Percentiles rank a stretch among this genome's conserved stretches.
Evolutionary conservation across 495 filamentous ascomycete species (phyloP).

Genomic region (Bryoglossum gracile): DNA sequence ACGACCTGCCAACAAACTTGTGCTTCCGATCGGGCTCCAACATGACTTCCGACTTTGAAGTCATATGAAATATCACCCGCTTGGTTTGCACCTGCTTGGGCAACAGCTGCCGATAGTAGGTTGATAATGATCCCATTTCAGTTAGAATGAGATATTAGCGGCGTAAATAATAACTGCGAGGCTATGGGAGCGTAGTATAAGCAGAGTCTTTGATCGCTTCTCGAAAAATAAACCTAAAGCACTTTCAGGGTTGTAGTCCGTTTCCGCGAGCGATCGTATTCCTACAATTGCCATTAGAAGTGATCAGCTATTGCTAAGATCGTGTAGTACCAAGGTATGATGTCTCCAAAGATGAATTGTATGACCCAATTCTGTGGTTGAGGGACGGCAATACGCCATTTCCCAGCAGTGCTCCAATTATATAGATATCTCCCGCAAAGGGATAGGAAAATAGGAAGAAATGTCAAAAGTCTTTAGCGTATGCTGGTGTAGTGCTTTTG

Average conservation of each 20-base stretch:
- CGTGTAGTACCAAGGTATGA: slow-evolving; percentile 3
- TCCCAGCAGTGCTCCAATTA: too few relatives aligned
- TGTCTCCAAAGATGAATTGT: slow-evolving; percentile 6
- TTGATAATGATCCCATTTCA: slow-evolving; percentile 3
- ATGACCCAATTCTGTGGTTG: too few relatives aligned
- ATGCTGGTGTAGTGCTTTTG: too few relatives aligned
- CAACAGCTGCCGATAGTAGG: not conserved
- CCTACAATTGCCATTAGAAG: slow-evolving; percentile 6
- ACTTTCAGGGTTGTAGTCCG: slow-evolving; percentile 5
- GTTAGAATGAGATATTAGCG: slow-evolving; percentile 2
- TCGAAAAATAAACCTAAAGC: slow-evolving; percentile 5
- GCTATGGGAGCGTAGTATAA: not conserved
- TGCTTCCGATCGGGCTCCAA: not conserved
- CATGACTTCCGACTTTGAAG: slow-evolving; percentile 3
- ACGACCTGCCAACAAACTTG: not conserved
- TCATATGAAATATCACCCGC: not conserved
- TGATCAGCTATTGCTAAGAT: not conserved
- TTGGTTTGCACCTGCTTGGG: slow-evolving; percentile 1
- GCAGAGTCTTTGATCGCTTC: too few relatives aligned
- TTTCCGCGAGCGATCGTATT: slow-evolving; percentile 2
- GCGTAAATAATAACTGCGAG: slow-evolving; percentile 2
- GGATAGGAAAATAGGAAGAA: too few relatives aligned
- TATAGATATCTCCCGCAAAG: too few relatives aligned
- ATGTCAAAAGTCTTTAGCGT: too few relatives aligned
- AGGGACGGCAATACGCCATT: too few relatives aligned